These are phyloP conservation scores for Arctostaphylos glauca DNA, from an alignment of 148 eudicot genomes.

Conservation along the genomic window DNA sequence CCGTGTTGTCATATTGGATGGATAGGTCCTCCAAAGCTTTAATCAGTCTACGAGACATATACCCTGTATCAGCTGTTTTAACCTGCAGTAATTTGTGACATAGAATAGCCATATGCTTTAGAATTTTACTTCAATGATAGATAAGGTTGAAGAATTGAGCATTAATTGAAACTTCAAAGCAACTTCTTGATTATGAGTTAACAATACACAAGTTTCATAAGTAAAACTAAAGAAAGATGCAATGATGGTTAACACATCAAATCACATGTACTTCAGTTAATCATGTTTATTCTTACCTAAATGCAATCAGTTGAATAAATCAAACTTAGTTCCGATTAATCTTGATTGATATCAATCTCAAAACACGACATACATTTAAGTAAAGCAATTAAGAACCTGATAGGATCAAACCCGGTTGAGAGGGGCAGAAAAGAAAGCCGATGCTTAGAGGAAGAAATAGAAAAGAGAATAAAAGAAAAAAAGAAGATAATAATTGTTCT, in stretches of 20 bases:
- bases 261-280: not conserved
- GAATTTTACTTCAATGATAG: not conserved
- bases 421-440: too few species aligned
- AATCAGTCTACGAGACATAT: constrained; percentile 96
- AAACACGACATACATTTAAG: not conserved
- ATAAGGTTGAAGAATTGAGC: not conserved
- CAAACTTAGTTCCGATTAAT: not conserved
- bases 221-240: not conserved
- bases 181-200: not conserved
- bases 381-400: constrained; percentile 6
- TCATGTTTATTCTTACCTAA: not conserved
- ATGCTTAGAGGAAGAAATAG: too few species aligned
- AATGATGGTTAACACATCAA: not conserved
- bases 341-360: not conserved
- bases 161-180: constrained; percentile 1
- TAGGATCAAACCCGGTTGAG: too few species aligned
- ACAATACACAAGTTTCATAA: not conserved
- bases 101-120: constrained; percentile 7
- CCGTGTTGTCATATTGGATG: constrained; percentile 82
- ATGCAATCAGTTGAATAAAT: not conserved
- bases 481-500: too few species aligned
- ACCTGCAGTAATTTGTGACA: constrained; percentile 51
- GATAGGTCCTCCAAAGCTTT: constrained; percentile 88
- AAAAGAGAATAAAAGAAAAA: too few species aligned
- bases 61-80: constrained; percentile 99